Conservation (phyloP, 352 stramenopile species). For the Globisporangium heterothallicum region DNA sequence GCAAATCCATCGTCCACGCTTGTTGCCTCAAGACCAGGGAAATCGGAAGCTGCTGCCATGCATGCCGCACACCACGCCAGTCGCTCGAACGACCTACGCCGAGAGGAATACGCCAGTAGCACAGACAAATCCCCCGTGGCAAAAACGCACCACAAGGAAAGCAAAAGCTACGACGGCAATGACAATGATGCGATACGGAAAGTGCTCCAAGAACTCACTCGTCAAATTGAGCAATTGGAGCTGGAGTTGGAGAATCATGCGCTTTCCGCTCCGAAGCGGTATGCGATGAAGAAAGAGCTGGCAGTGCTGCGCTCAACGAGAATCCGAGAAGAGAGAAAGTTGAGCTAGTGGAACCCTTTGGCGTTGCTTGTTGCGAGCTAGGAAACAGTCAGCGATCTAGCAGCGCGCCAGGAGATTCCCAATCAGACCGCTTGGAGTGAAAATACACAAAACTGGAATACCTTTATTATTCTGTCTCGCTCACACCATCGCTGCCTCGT, state of each 20-base stretch:
- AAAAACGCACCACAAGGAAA: not conserved
- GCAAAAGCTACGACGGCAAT: too few species aligned
- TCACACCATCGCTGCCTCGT: too few species aligned
- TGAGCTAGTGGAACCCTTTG: too few species aligned
- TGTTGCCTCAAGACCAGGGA: not conserved
- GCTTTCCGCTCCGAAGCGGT: conserved; percentile 67
- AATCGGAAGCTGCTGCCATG: not conserved
- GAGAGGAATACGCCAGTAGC: not conserved
- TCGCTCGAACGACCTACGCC: not conserved
- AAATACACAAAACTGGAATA: conserved; percentile 3
- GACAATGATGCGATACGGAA: not conserved
- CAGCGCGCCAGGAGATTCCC: not conserved
- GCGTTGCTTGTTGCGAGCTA: too few species aligned
- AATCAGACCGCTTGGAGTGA: conserved; percentile 21
- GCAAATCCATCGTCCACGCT: not conserved
- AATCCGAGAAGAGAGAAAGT: conserved; percentile 45
- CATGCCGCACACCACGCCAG: not conserved
- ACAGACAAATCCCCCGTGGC: too few species aligned
- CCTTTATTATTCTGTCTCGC: not conserved
- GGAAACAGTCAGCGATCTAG: too few species aligned
- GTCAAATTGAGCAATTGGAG: conserved; percentile 52
- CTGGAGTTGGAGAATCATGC: conserved; percentile 53
- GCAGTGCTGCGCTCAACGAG: conserved; percentile 58
- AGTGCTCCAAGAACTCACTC: conserved; percentile 21
- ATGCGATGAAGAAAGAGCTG: conserved; percentile 80